A percentile compares a stretch with the other conserved stretches of the same genome.
Conservation (phyloP, 1,139 yeast species). For the Nakaseomyces bracarensis region DNA sequence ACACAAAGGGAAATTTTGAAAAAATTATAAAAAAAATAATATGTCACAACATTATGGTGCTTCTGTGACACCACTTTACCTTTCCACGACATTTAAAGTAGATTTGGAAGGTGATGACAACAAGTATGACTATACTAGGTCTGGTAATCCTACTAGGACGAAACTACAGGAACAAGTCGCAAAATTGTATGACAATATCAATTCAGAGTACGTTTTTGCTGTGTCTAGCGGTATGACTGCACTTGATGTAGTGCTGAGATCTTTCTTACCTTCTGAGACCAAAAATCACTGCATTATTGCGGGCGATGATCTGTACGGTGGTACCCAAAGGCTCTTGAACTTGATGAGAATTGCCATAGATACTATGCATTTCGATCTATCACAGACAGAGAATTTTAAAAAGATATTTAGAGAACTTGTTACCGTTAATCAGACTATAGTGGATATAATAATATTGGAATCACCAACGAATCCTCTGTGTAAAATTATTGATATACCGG, state of each 20-base stretch:
- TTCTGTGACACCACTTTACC: conserved; percentile 82
- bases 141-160: conserved; percentile 92
- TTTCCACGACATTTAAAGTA: conserved; percentile 83
- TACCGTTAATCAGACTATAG: conserved; percentile 18
- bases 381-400: conserved; percentile 42
- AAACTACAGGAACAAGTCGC: conserved; percentile 70
- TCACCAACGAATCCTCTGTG: conserved; percentile 89
- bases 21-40: background rate
- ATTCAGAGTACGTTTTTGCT: conserved; percentile 64
- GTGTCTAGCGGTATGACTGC: conserved; percentile 93
- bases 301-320: conserved; percentile 91
- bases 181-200: conserved; percentile 47
- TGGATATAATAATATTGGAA: conserved; percentile 57
- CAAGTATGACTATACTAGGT: conserved; percentile 81
- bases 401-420: conserved; percentile 40
- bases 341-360: conserved; percentile 50
- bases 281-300: conserved; percentile 44
- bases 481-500: conserved; percentile 71
- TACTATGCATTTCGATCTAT: conserved; percentile 76
- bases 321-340: conserved; percentile 77
- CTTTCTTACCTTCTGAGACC: conserved; percentile 42
- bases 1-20: no score
- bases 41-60: conserved; percentile 33
- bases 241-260: conserved; percentile 65
- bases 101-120: conserved; percentile 64